Evolutionary conservation across 441 rosid genomes (phyloP).

Genomic region (Gossypium gossypioides): DNA sequence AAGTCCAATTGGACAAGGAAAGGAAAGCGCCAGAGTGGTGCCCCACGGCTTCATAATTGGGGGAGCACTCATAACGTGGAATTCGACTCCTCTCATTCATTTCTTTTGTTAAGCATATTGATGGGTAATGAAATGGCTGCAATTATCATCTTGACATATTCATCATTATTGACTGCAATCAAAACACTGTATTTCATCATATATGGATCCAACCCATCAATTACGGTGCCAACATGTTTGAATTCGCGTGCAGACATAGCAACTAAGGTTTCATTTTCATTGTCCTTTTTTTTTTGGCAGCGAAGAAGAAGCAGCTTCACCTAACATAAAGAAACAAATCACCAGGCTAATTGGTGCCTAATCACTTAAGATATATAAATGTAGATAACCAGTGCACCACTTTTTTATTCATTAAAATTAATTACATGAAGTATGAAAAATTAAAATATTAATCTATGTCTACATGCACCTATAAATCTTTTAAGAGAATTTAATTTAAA

Average conservation of each 20-base stretch:
- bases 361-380: not conserved
- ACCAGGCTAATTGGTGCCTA: not conserved
- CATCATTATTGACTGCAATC: not conserved
- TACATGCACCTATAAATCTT: too few relatives aligned
- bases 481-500: not conserved
- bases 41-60: not conserved
- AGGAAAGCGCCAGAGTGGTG: not conserved
- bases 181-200: not conserved
- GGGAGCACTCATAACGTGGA: not conserved
- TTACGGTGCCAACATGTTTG: conserved; percentile 12
- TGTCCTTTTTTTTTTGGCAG: not conserved
- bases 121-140: not conserved
- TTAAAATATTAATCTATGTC: too few relatives aligned
- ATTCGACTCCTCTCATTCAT: not conserved
- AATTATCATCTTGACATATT: not conserved
- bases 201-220: conserved; percentile 12
- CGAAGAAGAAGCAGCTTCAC: not conserved
- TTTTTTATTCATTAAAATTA: too few relatives aligned
- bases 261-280: conserved; percentile 4
- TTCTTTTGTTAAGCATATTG: not conserved
- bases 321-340: not conserved
- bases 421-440: too few relatives aligned
- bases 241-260: conserved; percentile 13
- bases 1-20: too few relatives aligned
- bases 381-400: too few relatives aligned